These are phyloP conservation scores for Coemansia sp. DNA, from an alignment of 192 early-diverging fungal species.

Conservation along the genomic window DNA sequence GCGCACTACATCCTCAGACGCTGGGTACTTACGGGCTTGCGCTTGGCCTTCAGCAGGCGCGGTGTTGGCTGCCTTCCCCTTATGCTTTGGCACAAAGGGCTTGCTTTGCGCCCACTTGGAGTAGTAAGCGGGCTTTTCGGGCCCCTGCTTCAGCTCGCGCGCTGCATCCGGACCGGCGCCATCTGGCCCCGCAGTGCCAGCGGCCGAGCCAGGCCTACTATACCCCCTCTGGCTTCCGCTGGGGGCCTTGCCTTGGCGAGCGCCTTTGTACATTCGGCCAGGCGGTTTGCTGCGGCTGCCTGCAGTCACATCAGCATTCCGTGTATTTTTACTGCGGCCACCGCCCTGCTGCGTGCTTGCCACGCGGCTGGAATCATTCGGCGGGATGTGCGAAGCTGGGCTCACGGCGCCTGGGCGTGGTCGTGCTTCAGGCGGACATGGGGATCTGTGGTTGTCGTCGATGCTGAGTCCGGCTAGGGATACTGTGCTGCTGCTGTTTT, in stretches of 20 bases:
- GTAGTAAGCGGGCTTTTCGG: not conserved
- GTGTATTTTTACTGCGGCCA: conserved; percentile 10
- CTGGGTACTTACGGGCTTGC: not conserved
- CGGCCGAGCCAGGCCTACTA: not conserved
- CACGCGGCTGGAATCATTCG: not conserved
- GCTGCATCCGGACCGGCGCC: not conserved
- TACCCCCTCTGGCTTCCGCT: not conserved
- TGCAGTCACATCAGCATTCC: not conserved
- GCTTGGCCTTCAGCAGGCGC: not conserved
- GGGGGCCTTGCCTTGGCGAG: not conserved
- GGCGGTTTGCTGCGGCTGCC: not conserved
- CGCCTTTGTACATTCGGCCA: not conserved
- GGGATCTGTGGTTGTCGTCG: not conserved
- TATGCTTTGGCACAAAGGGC: not conserved
- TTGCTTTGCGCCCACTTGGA: not conserved
- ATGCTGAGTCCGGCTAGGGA: conserved; percentile 8
- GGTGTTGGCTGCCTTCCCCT: not conserved
- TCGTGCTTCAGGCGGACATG: conserved; percentile 3
- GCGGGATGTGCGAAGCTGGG: not conserved
- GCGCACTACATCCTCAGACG: not conserved
- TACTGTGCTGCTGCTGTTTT: conserved; percentile 8
- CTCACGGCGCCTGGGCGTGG: not conserved
- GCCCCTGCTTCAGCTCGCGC: not conserved
- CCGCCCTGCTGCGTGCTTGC: not conserved
- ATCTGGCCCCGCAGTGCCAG: not conserved